Conservation (phyloP, 495 filamentous ascomycete genomes). For the Penicillium silybi region DNA sequence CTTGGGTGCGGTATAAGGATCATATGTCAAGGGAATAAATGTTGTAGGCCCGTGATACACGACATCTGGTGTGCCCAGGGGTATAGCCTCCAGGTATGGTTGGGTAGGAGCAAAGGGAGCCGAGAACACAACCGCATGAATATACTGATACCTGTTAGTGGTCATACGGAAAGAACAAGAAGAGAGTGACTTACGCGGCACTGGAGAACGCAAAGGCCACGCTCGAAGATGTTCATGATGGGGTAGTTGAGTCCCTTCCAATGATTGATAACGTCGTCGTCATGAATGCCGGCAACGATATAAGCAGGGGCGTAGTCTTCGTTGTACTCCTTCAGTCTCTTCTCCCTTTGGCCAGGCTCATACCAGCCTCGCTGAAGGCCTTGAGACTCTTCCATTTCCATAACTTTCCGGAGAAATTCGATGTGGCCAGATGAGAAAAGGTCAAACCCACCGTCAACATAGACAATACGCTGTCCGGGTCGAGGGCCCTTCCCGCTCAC, state of each 20-base stretch:
- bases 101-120: slow-evolving; percentile 80
- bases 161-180: background rate
- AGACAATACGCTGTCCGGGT: slow-evolving; percentile 80
- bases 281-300: slow-evolving; percentile 87
- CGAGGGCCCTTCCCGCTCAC: slow-evolving; percentile 62
- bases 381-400: slow-evolving; percentile 62
- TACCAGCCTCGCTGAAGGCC: slow-evolving; percentile 70
- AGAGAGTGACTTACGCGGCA: slow-evolving; percentile 62
- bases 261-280: slow-evolving; percentile 88
- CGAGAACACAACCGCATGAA: slow-evolving; percentile 81
- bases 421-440: slow-evolving; percentile 97
- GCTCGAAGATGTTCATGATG: slow-evolving; percentile 98
- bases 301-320: slow-evolving; percentile 77
- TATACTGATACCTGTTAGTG: slow-evolving; percentile 56
- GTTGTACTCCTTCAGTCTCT: slow-evolving; percentile 56
- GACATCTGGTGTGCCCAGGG: slow-evolving; percentile 67
- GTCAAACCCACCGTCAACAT: slow-evolving; percentile 96
- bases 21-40: slow-evolving; percentile 82
- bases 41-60: slow-evolving; percentile 95
- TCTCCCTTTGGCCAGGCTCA: slow-evolving; percentile 53
- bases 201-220: slow-evolving; percentile 90
- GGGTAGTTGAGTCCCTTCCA: slow-evolving; percentile 98
- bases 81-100: slow-evolving; percentile 69
- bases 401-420: slow-evolving; percentile 79
- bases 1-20: slow-evolving; percentile 79